These are phyloP conservation scores for Sporothrix sp. DNA, from an alignment of 2,329 filamentous ascomycete species.

Conservation along the genomic window DNA sequence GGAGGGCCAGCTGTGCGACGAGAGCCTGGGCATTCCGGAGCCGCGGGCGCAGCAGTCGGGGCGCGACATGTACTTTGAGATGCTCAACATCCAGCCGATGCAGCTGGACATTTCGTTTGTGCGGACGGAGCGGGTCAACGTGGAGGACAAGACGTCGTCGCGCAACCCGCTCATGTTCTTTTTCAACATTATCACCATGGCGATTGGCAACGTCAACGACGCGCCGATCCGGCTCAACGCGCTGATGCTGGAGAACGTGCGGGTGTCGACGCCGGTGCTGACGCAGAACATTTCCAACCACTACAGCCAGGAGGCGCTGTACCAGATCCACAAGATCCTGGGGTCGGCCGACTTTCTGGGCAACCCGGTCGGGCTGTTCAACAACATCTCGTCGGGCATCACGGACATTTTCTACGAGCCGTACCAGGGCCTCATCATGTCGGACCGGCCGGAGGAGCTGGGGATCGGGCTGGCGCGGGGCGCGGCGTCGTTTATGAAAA, in stretches of 20 bases:
- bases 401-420: slow-evolving; percentile 99
- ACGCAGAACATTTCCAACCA: slow-evolving; percentile 83
- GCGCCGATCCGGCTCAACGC: slow-evolving; percentile 90
- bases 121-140: slow-evolving; percentile 90
- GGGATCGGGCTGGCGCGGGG: slow-evolving; percentile 94
- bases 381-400: slow-evolving; percentile 93
- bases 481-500: slow-evolving; percentile 94
- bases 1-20: slow-evolving; percentile 80
- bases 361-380: slow-evolving; percentile 95
- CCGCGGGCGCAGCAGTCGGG: slow-evolving; percentile 74
- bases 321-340: slow-evolving; percentile 94
- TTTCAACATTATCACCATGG: slow-evolving; percentile 97
- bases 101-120: slow-evolving; percentile 96
- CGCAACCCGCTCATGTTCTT: slow-evolving; percentile 97
- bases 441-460: slow-evolving; percentile 88
- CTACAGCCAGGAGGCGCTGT: slow-evolving; percentile 92
- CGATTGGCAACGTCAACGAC: slow-evolving; percentile 97
- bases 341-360: slow-evolving; percentile 96
- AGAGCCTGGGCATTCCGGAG: slow-evolving; percentile 83
- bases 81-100: slow-evolving; percentile 95
- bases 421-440: slow-evolving; percentile 92
- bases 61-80: slow-evolving; percentile 95
- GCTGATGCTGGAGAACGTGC: slow-evolving; percentile 86
- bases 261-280: slow-evolving; percentile 76
- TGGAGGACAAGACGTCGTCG: slow-evolving; percentile 84